Evolutionary conservation across 305 asterid genomes (phyloP).

Genomic region (Euphrasia arctica): DNA sequence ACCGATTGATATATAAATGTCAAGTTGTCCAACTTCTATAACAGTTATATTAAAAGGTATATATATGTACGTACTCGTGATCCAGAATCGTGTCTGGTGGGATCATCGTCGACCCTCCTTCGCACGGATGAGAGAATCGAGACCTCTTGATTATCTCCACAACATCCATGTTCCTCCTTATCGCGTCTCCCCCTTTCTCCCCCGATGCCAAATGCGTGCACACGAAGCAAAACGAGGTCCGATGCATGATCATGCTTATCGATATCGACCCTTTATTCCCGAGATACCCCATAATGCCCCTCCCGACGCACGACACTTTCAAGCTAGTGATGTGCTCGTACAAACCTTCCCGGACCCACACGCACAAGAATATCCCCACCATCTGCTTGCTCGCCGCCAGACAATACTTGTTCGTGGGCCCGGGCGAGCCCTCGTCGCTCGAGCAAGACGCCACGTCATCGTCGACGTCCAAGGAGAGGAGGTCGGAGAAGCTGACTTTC

Average conservation of each 20-base stretch:
- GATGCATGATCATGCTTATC: slow-evolving; percentile 60
- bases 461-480: slow-evolving; percentile 34
- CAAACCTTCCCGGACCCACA: slow-evolving; percentile 68
- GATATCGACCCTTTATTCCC: slow-evolving; percentile 92
- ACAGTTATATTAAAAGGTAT: too few species aligned
- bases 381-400: slow-evolving; percentile 84
- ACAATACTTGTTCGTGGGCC: slow-evolving; percentile 36
- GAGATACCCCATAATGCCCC: slow-evolving; percentile 85
- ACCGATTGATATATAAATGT: too few species aligned
- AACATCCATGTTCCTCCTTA: slow-evolving; percentile 62
- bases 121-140: slow-evolving; percentile 36
- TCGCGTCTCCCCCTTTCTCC: slow-evolving; percentile 60
- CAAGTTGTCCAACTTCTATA: too few species aligned
- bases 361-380: slow-evolving; percentile 76
- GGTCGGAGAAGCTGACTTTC: slow-evolving; percentile 55
- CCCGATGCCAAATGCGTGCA: slow-evolving; percentile 86
- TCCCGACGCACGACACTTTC: slow-evolving; percentile 75
- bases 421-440: slow-evolving; percentile 24
- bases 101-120: slow-evolving; percentile 24
- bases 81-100: slow-evolving; percentile 47
- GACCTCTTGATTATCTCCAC: slow-evolving; percentile 60
- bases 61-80: slow-evolving; percentile 55
- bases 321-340: slow-evolving; percentile 41
- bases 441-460: slow-evolving; percentile 21
- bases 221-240: slow-evolving; percentile 62